Base-by-base conservation (phyloP, 257 asterid genomes). In the Nicotiana sylvestris region DNA sequence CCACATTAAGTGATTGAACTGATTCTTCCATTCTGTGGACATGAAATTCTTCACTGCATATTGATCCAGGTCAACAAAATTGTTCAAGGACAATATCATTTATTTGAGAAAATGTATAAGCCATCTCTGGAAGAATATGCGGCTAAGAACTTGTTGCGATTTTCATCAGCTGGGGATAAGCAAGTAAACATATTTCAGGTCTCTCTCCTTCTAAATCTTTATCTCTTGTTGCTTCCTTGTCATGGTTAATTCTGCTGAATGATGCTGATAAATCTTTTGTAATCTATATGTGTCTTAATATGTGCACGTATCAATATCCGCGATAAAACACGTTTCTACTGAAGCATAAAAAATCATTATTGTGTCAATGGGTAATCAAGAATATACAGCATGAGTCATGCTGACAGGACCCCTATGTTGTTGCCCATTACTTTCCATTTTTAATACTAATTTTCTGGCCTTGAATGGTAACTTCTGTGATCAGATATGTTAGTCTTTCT, bases 111-210 rank as follows among this genome's bases (percentile, higher is more conserved):
- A 74, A 89, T 89, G 94, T 95, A 95, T 84, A 86, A 76, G 55
- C 95, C 99, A 30, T 77, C 85, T 86, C 57, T 93, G 25, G 91
- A 93, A 87, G 98, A 93, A 82, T 86, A 89, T 84, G 94, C 91
- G 11, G 86, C 88, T 61, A 80, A 82, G 37, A 93, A 91, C 83
- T 56, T 94, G 86, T 85, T 93, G 85, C 88, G 93, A 86, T 39
- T 87, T 33, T 86, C 97, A 30, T 84, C 89, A 81, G 86, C 91
- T 79, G 87, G 81, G 84, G 90, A 86, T 87, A 85, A 80, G 55
- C 84, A 86, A 84, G 89, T 82, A 70, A 88, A 81, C 60, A 87
- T 94, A 84, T 70, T 83, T 81, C 98, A 95, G 98, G 97, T 93
- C 62, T 37, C 91, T 87, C 70, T 76, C 37, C 29, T 80, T 66